Evolutionary conservation across 2,329 filamentous ascomycete genomes (phyloP), one percentile per base, ranked within the genome.

Genomic region (Dactylellina drechsleri): DNA sequence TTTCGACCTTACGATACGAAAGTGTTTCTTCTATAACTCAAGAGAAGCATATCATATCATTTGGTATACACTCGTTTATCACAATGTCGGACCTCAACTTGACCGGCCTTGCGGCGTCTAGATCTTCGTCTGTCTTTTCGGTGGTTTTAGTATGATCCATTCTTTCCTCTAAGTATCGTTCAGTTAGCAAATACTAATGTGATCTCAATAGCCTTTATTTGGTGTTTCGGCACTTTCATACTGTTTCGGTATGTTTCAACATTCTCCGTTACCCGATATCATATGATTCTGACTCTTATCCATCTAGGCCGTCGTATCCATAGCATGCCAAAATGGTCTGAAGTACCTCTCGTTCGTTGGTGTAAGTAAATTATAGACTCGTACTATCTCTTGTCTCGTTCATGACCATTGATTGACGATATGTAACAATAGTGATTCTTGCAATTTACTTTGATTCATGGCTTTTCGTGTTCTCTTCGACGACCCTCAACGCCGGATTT

Each of bases 381-480:
- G 10, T 7, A 20, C 23, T 13, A 18, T 56, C 43, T 56, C 4
- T 47, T 12, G 1, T 12, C 13, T 47, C 18, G 5, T 28, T 36
- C 10, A 10, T 4, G 1, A 7, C 1, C 31, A 8, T 7, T 36
- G 6, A 36, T 36, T 36, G 31, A 7, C 31, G 6, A 1, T 3
- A 5, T 36, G 31, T 23, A 18, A 13, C 5, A 43, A 15, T 52
- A 89, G 88, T 90, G 56, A 84, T 89, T 54, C 82, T 90, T 47
- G 82, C 84, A 8, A 87, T 90, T 36, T 90, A 89, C 77, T 45
- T 83, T 70, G 87, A 89, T 77, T 89, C 87, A 0, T 88, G 86
- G 65, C 77, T 85, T 6, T 90, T 90, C 78, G 86, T 89, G 10
- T 84, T 87, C 76, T 84, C 84, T 7, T 86, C 87, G 1, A 84